These are phyloP conservation scores for Metroxylon sagu DNA, from an alignment of 176 grass and related monocot genomes.

Conservation along the genomic window DNA sequence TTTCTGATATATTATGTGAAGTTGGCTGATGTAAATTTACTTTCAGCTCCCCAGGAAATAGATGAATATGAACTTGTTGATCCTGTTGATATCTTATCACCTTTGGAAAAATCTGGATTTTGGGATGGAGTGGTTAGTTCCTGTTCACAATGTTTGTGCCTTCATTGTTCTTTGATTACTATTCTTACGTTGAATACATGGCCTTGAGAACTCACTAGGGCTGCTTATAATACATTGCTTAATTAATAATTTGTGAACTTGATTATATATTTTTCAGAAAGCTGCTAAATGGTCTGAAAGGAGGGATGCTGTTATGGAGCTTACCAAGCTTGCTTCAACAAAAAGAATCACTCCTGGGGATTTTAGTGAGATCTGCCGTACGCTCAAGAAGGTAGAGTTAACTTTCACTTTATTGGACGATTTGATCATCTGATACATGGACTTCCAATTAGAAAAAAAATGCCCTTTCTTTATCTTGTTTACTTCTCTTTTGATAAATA, in stretches of 20 bases:
- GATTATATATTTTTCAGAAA: conserved; percentile 56
- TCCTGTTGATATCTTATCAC: conserved; percentile 91
- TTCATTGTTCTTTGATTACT: conserved; percentile 13
- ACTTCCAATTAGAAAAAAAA: no score
- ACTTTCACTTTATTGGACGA: no score
- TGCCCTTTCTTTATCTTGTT: no score
- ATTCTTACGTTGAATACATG: conserved; percentile 8
- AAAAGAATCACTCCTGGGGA: conserved; percentile 92
- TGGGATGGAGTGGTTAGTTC: conserved; percentile 92
- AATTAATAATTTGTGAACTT: not conserved
- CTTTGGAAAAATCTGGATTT: conserved; percentile 96
- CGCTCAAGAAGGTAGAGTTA: conserved; percentile 75
- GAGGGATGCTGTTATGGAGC: conserved; percentile 91
- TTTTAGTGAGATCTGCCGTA: conserved; percentile 89
- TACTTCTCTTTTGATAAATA: no score
- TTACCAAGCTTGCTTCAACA: conserved; percentile 88
- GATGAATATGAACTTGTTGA: conserved; percentile 99
- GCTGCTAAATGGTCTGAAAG: conserved; percentile 99
- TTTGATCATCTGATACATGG: no score
- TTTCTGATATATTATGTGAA: not conserved
- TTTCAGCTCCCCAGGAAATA: conserved; percentile 66
- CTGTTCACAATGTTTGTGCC: conserved; percentile 1
- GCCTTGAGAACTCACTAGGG: no score
- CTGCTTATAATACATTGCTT: not conserved
- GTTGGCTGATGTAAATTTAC: conserved; percentile 18